Percentiles rank a stretch among this genome's conserved stretches.
phyloP scores from a whole-genome alignment of 2,329 filamentous ascomycete species.

The Falciphora oryzae region DNA sequence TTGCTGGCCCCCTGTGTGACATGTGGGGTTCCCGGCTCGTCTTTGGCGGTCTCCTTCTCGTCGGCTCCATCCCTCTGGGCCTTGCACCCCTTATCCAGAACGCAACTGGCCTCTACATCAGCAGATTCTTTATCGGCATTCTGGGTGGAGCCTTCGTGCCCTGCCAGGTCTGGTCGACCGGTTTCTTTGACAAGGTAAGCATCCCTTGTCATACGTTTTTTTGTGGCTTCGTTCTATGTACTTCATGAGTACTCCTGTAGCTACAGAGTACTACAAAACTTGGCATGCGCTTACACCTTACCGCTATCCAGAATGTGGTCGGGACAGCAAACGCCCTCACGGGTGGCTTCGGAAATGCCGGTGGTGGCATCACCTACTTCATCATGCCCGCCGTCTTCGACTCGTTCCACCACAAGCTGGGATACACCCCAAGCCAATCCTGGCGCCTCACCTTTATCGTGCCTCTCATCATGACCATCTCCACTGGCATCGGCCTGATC shows the following conservation, averaged over 20 bases:
- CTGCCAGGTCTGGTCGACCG: constrained; percentile 89
- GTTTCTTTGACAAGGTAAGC: constrained; percentile 72
- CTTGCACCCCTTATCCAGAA: constrained; percentile 72
- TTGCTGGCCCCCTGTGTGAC: constrained; percentile 82
- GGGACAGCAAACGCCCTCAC: constrained; percentile 83
- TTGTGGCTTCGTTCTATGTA: too few species aligned
- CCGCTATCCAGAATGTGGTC: constrained; percentile 56
- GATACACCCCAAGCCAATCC: constrained; percentile 60
- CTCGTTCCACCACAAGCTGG: constrained; percentile 56
- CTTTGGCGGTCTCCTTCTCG: constrained; percentile 70
- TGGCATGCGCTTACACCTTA: too few species aligned
- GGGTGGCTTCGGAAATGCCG: constrained; percentile 80
- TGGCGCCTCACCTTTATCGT: constrained; percentile 85
- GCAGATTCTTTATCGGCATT: constrained; percentile 77
- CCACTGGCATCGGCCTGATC: constrained; percentile 62
- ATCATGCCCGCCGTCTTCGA: constrained; percentile 89
- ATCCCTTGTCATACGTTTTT: too few species aligned
- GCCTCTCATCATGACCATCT: constrained; percentile 69
- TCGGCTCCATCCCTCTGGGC: constrained; percentile 74
- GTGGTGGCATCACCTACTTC: constrained; percentile 89
- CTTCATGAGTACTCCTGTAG: too few species aligned
- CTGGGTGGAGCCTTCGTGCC: constrained; percentile 75
- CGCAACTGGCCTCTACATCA: constrained; percentile 60
- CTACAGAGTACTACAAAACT: too few species aligned
- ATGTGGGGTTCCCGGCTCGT: constrained; percentile 73